These are phyloP conservation scores for Parafenestella ontariensis DNA, from an alignment of 2,329 filamentous ascomycete species.

Conservation along the genomic window DNA sequence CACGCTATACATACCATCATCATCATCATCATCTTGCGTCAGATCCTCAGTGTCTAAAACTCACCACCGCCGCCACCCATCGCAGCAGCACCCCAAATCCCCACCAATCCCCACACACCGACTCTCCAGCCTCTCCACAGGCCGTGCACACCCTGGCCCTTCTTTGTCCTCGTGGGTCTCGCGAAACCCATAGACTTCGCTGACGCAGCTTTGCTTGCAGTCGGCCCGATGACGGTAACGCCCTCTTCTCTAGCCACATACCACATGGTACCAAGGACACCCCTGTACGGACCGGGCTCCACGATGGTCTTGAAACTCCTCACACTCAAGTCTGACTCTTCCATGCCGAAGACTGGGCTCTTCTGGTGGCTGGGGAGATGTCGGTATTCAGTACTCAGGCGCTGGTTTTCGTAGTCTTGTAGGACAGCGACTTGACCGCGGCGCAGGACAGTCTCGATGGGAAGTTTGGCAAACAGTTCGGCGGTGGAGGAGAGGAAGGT, in stretches of 20 bases:
- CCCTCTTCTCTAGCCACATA: slow-evolving; percentile 86
- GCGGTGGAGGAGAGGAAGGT: slow-evolving; percentile 81
- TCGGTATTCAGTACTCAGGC: slow-evolving; percentile 35
- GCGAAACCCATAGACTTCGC: slow-evolving; percentile 37
- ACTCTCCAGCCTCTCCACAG: slow-evolving; percentile 79
- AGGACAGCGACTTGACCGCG: slow-evolving; percentile 80
- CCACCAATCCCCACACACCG: slow-evolving; percentile 78
- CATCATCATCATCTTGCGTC: background rate
- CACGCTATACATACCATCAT: no score
- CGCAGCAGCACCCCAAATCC: slow-evolving; percentile 74
- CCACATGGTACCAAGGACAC: slow-evolving; percentile 92
- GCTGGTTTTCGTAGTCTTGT: slow-evolving; percentile 44
- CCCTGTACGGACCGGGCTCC: slow-evolving; percentile 78
- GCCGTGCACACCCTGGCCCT: slow-evolving; percentile 72
- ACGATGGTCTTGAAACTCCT: slow-evolving; percentile 73
- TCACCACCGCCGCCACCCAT: slow-evolving; percentile 54
- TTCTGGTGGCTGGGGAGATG: slow-evolving; percentile 21
- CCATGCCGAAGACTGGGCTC: slow-evolving; percentile 28
- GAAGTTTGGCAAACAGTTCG: slow-evolving; percentile 86
- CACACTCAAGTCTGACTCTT: slow-evolving; percentile 17
- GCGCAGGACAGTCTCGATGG: slow-evolving; percentile 88
- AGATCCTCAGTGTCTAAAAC: slow-evolving; percentile 32
- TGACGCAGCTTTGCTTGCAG: slow-evolving; percentile 31
- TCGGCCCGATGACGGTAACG: slow-evolving; percentile 46
- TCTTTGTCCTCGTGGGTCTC: slow-evolving; percentile 54